Conservation (phyloP, 2,329 filamentous ascomycete genomes). For the Aspergillus ochraceus region DNA sequence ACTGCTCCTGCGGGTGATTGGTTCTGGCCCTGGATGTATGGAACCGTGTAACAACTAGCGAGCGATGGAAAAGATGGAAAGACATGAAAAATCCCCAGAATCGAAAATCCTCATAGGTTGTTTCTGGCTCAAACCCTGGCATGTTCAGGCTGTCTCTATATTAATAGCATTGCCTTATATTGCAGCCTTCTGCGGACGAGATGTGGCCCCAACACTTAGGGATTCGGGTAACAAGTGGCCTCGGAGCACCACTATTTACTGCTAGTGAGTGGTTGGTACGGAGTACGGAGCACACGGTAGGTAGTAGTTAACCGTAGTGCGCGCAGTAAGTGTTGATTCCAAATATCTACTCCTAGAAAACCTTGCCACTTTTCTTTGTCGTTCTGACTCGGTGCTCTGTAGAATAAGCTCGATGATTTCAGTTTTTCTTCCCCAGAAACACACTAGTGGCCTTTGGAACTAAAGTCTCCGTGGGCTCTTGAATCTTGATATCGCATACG, state of each 20-base stretch:
- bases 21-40: background rate
- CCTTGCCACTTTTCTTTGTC: background rate
- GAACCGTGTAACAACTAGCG: background rate
- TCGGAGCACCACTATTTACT: background rate
- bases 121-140: background rate
- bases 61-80: background rate
- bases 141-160: background rate
- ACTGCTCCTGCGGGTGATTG: background rate
- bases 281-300: too few relatives aligned
- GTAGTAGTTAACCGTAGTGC: background rate
- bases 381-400: background rate
- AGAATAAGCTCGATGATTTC: background rate
- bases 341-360: background rate
- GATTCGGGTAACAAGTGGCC: background rate
- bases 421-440: background rate
- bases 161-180: background rate
- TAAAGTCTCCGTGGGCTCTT: background rate
- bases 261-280: background rate
- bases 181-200: background rate
- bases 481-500: background rate
- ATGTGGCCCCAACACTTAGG: background rate
- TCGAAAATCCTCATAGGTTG: background rate
- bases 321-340: too few relatives aligned
- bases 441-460: background rate
- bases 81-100: background rate